Conservation (phyloP, 495 filamentous ascomycete genomes). For the Tuber calosporum region DNA sequence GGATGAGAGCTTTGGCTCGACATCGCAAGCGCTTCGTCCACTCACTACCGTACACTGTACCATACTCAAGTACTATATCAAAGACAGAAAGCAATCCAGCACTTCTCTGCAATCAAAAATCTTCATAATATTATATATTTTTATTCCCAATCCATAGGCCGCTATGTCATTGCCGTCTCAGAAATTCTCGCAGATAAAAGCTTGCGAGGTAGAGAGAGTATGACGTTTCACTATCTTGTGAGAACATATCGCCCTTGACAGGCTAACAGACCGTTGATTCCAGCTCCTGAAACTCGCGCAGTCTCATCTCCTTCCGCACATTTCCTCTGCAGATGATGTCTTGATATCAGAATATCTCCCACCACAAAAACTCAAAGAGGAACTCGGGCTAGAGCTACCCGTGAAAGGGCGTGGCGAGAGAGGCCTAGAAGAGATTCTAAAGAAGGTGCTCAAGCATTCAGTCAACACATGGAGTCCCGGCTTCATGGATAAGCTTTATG, state of each 20-base stretch:
- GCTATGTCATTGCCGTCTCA: neutral
- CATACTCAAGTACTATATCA: neutral
- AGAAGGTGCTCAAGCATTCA: constrained; percentile 65
- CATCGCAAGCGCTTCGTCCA: neutral
- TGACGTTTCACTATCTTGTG: neutral
- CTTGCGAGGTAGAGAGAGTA: neutral
- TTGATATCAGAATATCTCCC: constrained; percentile 59
- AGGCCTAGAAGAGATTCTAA: constrained; percentile 59
- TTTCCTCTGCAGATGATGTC: constrained; percentile 35
- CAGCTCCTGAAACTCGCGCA: constrained; percentile 39
- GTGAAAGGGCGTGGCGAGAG: constrained; percentile 58
- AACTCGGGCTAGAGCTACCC: constrained; percentile 62
- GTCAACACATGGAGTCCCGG: constrained; percentile 98
- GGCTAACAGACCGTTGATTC: neutral
- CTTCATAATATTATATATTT: neutral
- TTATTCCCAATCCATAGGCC: neutral
- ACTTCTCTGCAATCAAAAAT: neutral
- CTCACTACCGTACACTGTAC: neutral
- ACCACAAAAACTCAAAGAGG: constrained; percentile 60
- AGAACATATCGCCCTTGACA: neutral
- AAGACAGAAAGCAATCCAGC: neutral
- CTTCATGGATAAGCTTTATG: constrained; percentile 88
- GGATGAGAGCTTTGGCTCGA: neutral
- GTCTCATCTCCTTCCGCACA: constrained; percentile 35
- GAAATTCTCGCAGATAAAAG: neutral